Evolutionary conservation across 139 green algal species (phyloP).

Genomic region (Choricystis sp.): DNA sequence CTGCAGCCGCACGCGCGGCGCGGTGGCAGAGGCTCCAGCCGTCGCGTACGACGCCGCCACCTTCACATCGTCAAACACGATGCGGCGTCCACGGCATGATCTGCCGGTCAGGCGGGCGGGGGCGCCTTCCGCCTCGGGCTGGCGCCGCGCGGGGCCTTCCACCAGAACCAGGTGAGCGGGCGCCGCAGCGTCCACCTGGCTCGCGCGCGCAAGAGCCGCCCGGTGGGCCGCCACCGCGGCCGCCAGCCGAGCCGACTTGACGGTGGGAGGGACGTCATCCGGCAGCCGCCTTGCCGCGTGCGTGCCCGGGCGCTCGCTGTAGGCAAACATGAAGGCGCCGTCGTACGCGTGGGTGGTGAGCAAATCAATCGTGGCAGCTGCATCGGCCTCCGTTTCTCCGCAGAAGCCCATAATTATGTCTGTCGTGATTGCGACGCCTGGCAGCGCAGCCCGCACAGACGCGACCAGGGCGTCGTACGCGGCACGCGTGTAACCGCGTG

Average conservation of each 20-base stretch:
- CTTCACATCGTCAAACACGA: constrained; percentile 22
- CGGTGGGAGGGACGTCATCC: constrained; percentile 46
- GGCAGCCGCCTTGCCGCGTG: constrained; percentile 49
- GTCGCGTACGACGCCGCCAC: constrained; percentile 11
- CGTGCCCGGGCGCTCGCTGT: constrained; percentile 60
- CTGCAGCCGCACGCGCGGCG: neutral
- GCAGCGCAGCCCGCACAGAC: constrained; percentile 29
- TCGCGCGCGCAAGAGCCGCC: constrained; percentile 12
- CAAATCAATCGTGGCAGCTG: constrained; percentile 56
- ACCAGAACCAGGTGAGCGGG: constrained; percentile 46
- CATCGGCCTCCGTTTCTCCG: constrained; percentile 72
- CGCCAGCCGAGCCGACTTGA: constrained; percentile 39
- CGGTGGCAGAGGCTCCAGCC: no score
- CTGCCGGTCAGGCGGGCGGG: constrained; percentile 27
- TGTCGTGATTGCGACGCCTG: constrained; percentile 53
- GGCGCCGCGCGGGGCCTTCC: constrained; percentile 32
- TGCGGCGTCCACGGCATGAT: constrained; percentile 51
- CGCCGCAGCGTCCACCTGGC: constrained; percentile 27
- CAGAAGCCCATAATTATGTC: constrained; percentile 87
- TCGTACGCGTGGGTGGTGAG: constrained; percentile 47
- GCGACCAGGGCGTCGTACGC: constrained; percentile 68
- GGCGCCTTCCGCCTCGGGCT: neutral
- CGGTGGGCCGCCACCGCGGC: constrained; percentile 47
- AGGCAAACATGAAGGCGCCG: constrained; percentile 77
- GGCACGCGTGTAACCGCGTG: constrained; percentile 61